Evolutionary conservation across 805 yeast genomes (phyloP).

Genomic region (Yarrowia sp.): DNA sequence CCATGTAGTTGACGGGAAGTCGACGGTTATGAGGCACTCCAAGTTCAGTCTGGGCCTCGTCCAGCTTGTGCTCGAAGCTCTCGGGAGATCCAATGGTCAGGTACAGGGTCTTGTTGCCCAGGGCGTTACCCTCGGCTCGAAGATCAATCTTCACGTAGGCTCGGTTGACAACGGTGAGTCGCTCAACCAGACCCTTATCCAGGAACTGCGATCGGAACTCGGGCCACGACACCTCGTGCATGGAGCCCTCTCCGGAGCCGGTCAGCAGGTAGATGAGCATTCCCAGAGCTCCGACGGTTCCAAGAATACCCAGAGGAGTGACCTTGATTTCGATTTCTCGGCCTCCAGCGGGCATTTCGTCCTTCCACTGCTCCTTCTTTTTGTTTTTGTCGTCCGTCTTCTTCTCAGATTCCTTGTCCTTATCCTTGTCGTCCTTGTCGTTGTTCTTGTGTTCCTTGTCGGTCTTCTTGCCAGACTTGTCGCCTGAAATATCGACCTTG

Average conservation of each 20-base stretch:
- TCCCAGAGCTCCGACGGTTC: background rate
- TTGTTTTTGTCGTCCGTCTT: background rate
- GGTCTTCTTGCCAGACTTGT: background rate
- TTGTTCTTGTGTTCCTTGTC: background rate
- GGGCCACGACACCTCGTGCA: constrained; percentile 58
- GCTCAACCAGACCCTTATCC: constrained; percentile 74
- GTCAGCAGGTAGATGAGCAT: constrained; percentile 17
- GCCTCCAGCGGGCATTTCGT: constrained; percentile 22
- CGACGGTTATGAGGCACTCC: constrained; percentile 67
- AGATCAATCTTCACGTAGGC: constrained; percentile 49
- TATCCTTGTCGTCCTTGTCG: background rate
- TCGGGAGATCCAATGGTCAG: constrained; percentile 90
- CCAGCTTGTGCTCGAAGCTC: constrained; percentile 79
- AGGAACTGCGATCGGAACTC: constrained; percentile 79
- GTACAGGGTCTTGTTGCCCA: constrained; percentile 47
- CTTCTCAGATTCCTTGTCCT: background rate
- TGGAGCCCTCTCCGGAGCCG: constrained; percentile 16
- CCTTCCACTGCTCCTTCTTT: constrained; percentile 17
- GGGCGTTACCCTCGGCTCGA: constrained; percentile 51
- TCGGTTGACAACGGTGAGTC: constrained; percentile 69
- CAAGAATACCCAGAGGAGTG: constrained; percentile 24
- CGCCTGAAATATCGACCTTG: constrained; percentile 27
- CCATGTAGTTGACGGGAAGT: constrained; percentile 73
- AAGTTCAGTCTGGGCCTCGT: constrained; percentile 64
- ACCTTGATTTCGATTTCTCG: constrained; percentile 22